These are phyloP conservation scores for Daldinia decipiens DNA, from an alignment of 495 filamentous ascomycete species.

Conservation along the genomic window DNA sequence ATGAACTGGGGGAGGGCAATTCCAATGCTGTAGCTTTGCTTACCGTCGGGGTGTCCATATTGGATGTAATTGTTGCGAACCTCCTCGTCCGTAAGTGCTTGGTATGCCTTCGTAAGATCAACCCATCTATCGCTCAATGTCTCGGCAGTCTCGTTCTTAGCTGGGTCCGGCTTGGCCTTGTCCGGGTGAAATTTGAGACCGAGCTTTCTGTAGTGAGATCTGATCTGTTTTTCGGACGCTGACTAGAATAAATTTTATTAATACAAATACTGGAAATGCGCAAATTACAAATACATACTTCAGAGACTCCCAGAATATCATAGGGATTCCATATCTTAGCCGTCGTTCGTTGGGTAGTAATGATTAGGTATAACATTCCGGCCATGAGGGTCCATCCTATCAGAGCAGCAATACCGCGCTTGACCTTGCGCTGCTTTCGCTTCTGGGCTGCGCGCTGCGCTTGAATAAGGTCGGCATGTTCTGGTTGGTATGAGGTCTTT, in stretches of 20 bases:
- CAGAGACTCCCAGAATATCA: slow-evolving; percentile 86
- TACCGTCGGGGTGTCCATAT: slow-evolving; percentile 96
- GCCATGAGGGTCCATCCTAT: slow-evolving; percentile 86
- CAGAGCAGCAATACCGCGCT: slow-evolving; percentile 80
- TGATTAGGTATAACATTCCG: slow-evolving; percentile 91
- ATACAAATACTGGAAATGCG: slow-evolving; percentile 20
- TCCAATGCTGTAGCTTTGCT: slow-evolving; percentile 97
- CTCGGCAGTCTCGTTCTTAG: slow-evolving; percentile 90
- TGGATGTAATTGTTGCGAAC: slow-evolving; percentile 95
- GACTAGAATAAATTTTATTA: slow-evolving; percentile 61
- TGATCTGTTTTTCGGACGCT: slow-evolving; percentile 88
- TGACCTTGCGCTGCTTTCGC: slow-evolving; percentile 87
- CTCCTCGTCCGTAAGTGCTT: slow-evolving; percentile 95
- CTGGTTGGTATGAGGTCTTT: slow-evolving; percentile 78
- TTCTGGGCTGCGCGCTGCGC: slow-evolving; percentile 86
- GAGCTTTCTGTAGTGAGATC: slow-evolving; percentile 84
- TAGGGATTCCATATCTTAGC: slow-evolving; percentile 96
- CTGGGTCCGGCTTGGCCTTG: slow-evolving; percentile 81
- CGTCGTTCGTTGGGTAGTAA: slow-evolving; percentile 74
- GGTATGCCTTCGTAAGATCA: slow-evolving; percentile 96
- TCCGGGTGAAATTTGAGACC: slow-evolving; percentile 92
- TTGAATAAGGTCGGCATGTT: slow-evolving; percentile 85
- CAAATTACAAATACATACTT: slow-evolving; percentile 61
- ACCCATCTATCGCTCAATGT: slow-evolving; percentile 87
- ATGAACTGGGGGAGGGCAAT: slow-evolving; percentile 96